Evolutionary conservation across 805 yeast genomes (phyloP).

Genomic region (Candida ponderosae): DNA sequence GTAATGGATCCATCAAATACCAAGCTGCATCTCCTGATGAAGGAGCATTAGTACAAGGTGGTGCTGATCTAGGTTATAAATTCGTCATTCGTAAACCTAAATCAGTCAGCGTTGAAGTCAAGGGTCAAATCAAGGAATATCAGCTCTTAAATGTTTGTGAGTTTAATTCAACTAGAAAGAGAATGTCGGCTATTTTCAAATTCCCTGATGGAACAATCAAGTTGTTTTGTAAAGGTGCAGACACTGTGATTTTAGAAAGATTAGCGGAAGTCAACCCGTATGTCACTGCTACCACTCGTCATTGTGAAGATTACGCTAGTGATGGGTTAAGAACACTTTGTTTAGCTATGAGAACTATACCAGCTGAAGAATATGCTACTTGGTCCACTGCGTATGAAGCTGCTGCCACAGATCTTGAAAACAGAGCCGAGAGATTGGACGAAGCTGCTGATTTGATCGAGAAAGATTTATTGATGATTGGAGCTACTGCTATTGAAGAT

Average conservation of each 20-base stretch:
- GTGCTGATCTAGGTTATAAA: slow-evolving; percentile 78
- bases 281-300: slow-evolving; percentile 74
- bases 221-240: slow-evolving; percentile 95
- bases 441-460: slow-evolving; percentile 88
- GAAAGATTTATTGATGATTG: slow-evolving; percentile 66
- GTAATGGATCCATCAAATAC: slow-evolving; percentile 65
- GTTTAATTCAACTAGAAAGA: slow-evolving; percentile 92
- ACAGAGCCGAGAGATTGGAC: slow-evolving; percentile 72
- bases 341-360: slow-evolving; percentile 74
- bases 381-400: slow-evolving; percentile 66
- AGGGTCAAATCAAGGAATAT: slow-evolving; percentile 45
- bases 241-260: slow-evolving; percentile 88
- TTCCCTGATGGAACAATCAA: slow-evolving; percentile 91
- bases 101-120: slow-evolving; percentile 57
- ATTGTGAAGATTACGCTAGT: slow-evolving; percentile 92
- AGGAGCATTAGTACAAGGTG: slow-evolving; percentile 97
- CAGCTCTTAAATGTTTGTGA: slow-evolving; percentile 89
- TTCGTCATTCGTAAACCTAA: slow-evolving; percentile 84
- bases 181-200: slow-evolving; percentile 93
- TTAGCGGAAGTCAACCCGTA: slow-evolving; percentile 67
- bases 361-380: slow-evolving; percentile 64
- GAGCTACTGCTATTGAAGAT: slow-evolving; percentile 98
- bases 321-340: slow-evolving; percentile 94
- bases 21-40: slow-evolving; percentile 99
- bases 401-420: slow-evolving; percentile 75